Evolutionary conservation across 2,329 filamentous ascomycete species (phyloP).

Genomic region (Macrophomina tecta): DNA sequence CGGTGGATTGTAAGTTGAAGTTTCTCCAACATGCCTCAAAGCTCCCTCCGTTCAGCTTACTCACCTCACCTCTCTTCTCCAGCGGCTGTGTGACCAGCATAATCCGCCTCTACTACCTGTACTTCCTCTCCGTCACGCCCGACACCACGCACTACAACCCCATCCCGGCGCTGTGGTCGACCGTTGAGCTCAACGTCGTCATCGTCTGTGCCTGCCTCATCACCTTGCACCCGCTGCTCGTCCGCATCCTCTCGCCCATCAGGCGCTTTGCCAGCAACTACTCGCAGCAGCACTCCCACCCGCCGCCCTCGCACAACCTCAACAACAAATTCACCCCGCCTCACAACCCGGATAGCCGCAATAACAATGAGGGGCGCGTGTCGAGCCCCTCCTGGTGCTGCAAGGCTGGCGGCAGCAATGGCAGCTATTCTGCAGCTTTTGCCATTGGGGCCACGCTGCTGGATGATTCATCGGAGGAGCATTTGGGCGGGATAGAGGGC

Average conservation of each 20-base stretch:
- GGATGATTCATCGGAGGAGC: background rate
- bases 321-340: background rate
- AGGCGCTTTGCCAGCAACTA: background rate
- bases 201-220: constrained; percentile 40
- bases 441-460: background rate
- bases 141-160: constrained; percentile 39
- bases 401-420: background rate
- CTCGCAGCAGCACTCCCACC: background rate
- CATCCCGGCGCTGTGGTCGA: constrained; percentile 36
- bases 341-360: background rate
- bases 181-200: constrained; percentile 39
- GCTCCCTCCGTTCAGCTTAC: background rate
- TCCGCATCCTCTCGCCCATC: constrained; percentile 13
- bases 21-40: background rate
- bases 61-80: background rate
- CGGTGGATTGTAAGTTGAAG: constrained; percentile 38
- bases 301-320: too few relatives aligned
- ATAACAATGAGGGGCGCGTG: background rate
- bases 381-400: background rate
- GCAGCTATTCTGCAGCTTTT: background rate
- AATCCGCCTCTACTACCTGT: constrained; percentile 34
- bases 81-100: constrained; percentile 35
- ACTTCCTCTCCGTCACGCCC: constrained; percentile 35
- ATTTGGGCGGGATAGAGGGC: background rate
- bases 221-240: constrained; percentile 38